Evolutionary conservation across 371 early-diverging fungal species (phyloP).

Genomic region (Apophysomyces ossiformis): DNA sequence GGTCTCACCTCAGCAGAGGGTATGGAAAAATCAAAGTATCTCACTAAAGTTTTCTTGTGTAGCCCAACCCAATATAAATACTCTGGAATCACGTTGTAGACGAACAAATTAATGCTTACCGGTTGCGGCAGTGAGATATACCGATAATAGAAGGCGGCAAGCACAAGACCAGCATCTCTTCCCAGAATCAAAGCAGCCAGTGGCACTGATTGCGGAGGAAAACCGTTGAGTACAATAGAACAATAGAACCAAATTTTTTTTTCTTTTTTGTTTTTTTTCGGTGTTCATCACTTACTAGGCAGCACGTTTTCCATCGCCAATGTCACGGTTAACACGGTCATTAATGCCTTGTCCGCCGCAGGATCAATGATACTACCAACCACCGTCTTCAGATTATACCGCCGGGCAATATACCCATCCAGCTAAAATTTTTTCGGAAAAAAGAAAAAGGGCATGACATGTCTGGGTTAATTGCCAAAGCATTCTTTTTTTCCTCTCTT

Average conservation of each 20-base stretch:
- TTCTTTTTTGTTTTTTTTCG: too few relatives aligned
- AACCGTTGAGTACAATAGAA: neutral
- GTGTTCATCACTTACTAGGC: conserved; percentile 63
- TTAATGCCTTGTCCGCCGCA: conserved; percentile 94
- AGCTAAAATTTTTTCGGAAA: conserved; percentile 47
- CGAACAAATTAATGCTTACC: conserved; percentile 48
- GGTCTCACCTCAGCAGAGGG: conserved; percentile 93
- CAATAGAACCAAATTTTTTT: too few relatives aligned
- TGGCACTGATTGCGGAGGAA: conserved; percentile 51
- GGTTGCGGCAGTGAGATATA: conserved; percentile 91
- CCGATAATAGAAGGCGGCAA: conserved; percentile 83
- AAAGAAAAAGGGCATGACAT: neutral
- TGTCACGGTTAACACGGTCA: conserved; percentile 90
- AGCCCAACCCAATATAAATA: conserved; percentile 11
- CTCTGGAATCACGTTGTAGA: conserved; percentile 1
- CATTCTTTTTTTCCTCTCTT: neutral
- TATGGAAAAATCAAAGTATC: conserved; percentile 90
- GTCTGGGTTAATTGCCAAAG: neutral
- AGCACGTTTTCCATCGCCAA: conserved; percentile 75
- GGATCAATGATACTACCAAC: conserved; percentile 95
- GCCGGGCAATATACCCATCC: conserved; percentile 93
- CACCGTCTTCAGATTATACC: conserved; percentile 83
- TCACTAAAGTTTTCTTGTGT: conserved; percentile 74
- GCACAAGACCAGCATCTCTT: conserved; percentile 81
- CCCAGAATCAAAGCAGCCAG: conserved; percentile 87